phyloP scores from a whole-genome alignment of 176 grass and related monocot genomes.

The Aegilops sharonensis region DNA sequence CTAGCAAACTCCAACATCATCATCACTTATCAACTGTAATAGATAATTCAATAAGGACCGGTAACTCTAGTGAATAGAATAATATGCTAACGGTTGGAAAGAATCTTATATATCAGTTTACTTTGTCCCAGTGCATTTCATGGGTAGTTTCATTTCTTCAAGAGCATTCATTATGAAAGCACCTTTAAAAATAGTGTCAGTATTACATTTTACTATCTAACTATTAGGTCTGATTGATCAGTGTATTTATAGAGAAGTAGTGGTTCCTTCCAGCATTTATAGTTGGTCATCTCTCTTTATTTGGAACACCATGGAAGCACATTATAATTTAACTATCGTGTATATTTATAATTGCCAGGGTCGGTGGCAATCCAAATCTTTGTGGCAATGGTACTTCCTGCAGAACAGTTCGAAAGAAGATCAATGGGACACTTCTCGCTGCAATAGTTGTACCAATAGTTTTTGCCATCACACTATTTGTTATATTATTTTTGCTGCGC shows the following conservation, averaged over 20 bases:
- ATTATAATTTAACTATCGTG: neutral
- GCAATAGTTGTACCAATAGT: conserved; percentile 19
- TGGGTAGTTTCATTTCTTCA: conserved; percentile 2
- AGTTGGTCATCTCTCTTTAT: conserved; percentile 2
- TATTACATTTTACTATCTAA: neutral
- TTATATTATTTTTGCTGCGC: conserved; percentile 2
- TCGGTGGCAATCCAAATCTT: conserved; percentile 32
- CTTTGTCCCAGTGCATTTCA: neutral
- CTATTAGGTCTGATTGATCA: neutral
- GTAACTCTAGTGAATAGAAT: neutral
- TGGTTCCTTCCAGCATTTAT: neutral
- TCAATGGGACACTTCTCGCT: conserved; percentile 6
- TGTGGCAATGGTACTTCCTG: conserved; percentile 25
- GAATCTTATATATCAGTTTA: neutral
- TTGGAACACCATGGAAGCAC: conserved; percentile 2
- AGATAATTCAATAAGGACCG: too few relatives aligned
- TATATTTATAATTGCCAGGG: conserved; percentile 15
- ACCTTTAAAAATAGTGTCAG: neutral
- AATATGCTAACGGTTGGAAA: neutral
- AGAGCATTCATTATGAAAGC: neutral
- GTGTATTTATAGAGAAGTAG: neutral
- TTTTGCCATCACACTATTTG: neutral
- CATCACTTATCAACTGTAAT: neutral
- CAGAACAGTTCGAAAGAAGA: conserved; percentile 22
- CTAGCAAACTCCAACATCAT: too few relatives aligned